Evolutionary conservation across 73 alveolate species (phyloP).

Genomic region (Tetrahymena malaccensis): DNA sequence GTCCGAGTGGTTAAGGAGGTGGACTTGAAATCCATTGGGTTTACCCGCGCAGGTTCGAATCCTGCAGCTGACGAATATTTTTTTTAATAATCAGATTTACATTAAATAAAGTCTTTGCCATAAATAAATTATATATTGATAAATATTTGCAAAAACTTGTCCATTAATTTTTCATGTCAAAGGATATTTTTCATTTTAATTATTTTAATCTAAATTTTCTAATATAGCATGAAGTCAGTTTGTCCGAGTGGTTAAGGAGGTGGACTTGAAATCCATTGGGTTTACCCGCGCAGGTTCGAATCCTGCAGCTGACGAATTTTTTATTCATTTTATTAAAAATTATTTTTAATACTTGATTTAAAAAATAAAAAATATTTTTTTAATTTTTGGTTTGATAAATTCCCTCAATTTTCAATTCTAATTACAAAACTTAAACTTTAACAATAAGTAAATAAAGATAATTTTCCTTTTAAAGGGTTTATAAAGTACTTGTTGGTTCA

Average conservation of each 20-base stretch:
- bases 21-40: slow-evolving; percentile 57
- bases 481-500: too few species aligned
- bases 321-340: background rate
- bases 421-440: too few species aligned
- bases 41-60: slow-evolving; percentile 62
- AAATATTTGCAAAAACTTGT: too few species aligned
- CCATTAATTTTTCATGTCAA: too few species aligned
- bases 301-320: slow-evolving; percentile 45
- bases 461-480: too few species aligned
- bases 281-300: slow-evolving; percentile 58
- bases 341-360: too few species aligned
- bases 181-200: background rate
- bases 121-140: too few species aligned
- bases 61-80: slow-evolving; percentile 49
- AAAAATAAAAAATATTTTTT: too few species aligned
- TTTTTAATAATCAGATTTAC: background rate
- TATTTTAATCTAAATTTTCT: background rate
- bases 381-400: too few species aligned
- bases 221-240: background rate
- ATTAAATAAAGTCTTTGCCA: too few species aligned
- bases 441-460: too few species aligned
- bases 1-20: slow-evolving; percentile 64
- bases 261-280: slow-evolving; percentile 50
- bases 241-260: slow-evolving; percentile 56
- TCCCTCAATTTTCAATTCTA: too few species aligned